Evolutionary conservation across 2,329 filamentous ascomycete species (phyloP).

Genomic region (Arthrobotrys megalospora): DNA sequence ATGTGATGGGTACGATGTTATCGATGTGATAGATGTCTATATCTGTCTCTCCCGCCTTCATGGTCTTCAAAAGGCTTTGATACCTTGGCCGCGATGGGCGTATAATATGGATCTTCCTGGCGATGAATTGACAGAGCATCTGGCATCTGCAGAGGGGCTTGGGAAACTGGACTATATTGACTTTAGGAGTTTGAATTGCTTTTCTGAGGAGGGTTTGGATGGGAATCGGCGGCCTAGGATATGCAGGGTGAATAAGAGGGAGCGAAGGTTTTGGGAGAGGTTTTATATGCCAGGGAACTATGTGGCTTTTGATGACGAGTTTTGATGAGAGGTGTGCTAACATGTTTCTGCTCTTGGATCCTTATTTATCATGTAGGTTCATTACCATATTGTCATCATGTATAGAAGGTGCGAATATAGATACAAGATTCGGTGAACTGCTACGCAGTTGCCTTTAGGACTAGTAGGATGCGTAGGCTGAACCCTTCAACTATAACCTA

Average conservation of each 20-base stretch:
- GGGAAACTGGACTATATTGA: constrained; percentile 17
- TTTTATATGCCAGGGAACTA: constrained; percentile 5
- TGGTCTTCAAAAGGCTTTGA: background rate
- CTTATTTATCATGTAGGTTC: background rate
- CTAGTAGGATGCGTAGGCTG: too few species aligned
- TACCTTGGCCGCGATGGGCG: constrained; percentile 20
- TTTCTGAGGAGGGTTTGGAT: constrained; percentile 24
- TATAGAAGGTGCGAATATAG: too few species aligned
- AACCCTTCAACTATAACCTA: too few species aligned
- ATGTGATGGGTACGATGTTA: constrained; percentile 13
- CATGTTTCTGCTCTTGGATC: background rate
- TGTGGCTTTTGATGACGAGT: constrained; percentile 18
- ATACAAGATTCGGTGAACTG: too few species aligned
- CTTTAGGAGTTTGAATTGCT: constrained; percentile 17
- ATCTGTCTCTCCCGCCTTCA: constrained; percentile 7
- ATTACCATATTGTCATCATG: background rate
- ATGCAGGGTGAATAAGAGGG: constrained; percentile 21
- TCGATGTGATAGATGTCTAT: constrained; percentile 20
- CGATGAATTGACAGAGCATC: background rate
- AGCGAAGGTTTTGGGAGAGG: constrained; percentile 19
- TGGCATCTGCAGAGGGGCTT: background rate
- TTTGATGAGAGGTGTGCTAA: background rate
- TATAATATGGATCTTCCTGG: constrained; percentile 23
- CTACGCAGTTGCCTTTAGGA: too few species aligned
- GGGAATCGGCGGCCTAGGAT: constrained; percentile 14